A percentile compares a stretch with the other conserved stretches of the same genome.
Conservation (phyloP, 441 rosid species). For the Biscutella auriculata region DNA sequence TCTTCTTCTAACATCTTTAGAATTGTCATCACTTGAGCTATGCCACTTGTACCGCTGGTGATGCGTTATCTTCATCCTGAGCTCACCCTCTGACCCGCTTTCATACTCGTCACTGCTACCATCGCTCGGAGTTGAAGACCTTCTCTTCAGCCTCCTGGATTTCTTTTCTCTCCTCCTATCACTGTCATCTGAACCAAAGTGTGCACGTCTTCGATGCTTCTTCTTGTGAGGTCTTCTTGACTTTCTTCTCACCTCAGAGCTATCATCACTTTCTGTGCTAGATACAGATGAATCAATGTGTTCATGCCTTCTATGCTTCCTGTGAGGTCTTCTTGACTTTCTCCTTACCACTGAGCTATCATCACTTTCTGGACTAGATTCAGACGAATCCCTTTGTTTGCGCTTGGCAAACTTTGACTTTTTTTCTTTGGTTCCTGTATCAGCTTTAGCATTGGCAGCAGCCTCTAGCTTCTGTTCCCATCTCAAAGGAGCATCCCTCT, state of each 20-base stretch:
- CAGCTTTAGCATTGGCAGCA: constrained; percentile 62
- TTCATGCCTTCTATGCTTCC: too few species aligned
- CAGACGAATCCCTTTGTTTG: constrained; percentile 32
- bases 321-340: constrained; percentile 42
- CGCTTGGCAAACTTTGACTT: constrained; percentile 43
- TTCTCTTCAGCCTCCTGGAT: constrained; percentile 36
- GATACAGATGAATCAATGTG: constrained; percentile 33
- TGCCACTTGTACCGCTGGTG: constrained; percentile 32
- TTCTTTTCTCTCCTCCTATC: constrained; percentile 46
- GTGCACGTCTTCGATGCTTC: constrained; percentile 43
- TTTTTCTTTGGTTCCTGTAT: constrained; percentile 49
- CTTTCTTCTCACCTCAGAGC: constrained; percentile 37
- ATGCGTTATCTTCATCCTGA: constrained; percentile 34
- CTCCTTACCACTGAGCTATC: constrained; percentile 29
- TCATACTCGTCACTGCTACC: constrained; percentile 32
- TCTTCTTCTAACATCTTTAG: constrained; percentile 23
- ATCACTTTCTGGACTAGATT: constrained; percentile 39
- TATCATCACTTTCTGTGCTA: constrained; percentile 32
- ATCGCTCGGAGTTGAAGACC: constrained; percentile 27
- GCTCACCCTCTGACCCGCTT: constrained; percentile 39
- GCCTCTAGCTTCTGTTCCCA: constrained; percentile 97
- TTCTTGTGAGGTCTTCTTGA: constrained; percentile 37
- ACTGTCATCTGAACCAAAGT: constrained; percentile 40
- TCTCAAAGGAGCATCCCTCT: constrained; percentile 73
- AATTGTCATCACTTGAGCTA: constrained; percentile 28